Evolutionary conservation across 2,329 filamentous ascomycete genomes (phyloP).

Genomic region (Diplodia intermedia): DNA sequence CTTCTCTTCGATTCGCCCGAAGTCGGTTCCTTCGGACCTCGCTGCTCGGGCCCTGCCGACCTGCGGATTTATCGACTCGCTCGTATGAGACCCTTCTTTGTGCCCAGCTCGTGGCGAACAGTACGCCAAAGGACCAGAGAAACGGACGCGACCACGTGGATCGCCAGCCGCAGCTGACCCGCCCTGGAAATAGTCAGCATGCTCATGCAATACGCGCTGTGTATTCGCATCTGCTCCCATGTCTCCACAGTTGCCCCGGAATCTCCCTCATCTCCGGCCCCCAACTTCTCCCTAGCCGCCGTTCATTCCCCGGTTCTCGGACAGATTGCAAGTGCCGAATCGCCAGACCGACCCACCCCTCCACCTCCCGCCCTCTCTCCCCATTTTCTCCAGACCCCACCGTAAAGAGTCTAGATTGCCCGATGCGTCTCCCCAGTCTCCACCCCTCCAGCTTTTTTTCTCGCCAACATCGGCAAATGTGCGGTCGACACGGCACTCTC

Average conservation of each 20-base stretch:
- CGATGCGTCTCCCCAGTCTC: background rate
- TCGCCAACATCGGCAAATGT: background rate
- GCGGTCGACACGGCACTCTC: background rate
- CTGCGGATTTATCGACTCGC: conserved; percentile 17
- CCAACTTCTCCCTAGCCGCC: background rate
- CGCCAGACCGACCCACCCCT: background rate
- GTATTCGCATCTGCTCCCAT: background rate
- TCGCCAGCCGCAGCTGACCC: conserved; percentile 1
- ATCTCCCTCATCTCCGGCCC: conserved; percentile 26
- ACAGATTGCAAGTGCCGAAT: background rate
- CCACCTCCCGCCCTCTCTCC: conserved; percentile 4
- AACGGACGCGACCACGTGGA: background rate
- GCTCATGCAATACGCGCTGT: background rate
- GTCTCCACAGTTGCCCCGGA: background rate
- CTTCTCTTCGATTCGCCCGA: conserved; percentile 2
- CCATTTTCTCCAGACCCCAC: background rate
- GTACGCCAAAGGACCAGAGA: background rate
- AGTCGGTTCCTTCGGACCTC: conserved; percentile 20
- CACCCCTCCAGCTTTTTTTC: background rate
- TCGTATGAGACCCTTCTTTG: conserved; percentile 20
- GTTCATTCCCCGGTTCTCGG: conserved; percentile 23
- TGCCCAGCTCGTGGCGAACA: background rate
- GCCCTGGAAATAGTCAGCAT: background rate
- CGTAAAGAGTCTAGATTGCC: background rate
- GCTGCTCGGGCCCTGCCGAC: conserved; percentile 16